phyloP scores from a whole-genome alignment of 2,329 filamentous ascomycete genomes.

The Immersiporthe knoxdaviesiana region DNA sequence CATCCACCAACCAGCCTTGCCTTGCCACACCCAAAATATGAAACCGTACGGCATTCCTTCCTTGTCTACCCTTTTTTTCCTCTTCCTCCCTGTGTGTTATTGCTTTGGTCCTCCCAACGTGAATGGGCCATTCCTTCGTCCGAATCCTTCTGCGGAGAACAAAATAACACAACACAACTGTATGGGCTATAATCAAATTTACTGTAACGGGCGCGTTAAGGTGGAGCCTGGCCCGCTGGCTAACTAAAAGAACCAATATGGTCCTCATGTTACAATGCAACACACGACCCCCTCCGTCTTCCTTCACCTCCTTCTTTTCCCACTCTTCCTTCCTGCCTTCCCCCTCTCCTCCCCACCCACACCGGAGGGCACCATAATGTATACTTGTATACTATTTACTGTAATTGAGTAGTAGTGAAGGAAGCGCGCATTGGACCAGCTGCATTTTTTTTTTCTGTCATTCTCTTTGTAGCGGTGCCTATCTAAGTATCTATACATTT shows the following conservation, averaged over 20 bases:
- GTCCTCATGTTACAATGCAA: not conserved
- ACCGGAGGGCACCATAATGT: not conserved
- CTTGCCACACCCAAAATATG: not conserved
- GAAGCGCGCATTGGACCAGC: not conserved
- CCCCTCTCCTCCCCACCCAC: not conserved
- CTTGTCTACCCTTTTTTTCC: not conserved
- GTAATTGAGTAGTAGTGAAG: not conserved
- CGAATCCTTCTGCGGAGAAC: slow-evolving; percentile 2
- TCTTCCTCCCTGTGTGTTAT: not conserved
- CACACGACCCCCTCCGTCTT: too few species aligned
- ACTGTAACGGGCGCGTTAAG: not conserved
- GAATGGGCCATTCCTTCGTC: not conserved
- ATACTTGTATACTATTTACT: not conserved
- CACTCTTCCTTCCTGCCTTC: not conserved
- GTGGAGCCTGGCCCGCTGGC: too few species aligned
- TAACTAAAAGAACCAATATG: too few species aligned
- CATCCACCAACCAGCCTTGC: not conserved
- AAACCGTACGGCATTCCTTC: not conserved
- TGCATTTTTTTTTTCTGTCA: too few species aligned
- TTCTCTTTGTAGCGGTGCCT: too few species aligned
- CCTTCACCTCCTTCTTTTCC: too few species aligned
- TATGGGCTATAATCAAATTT: not conserved
- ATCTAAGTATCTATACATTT: too few species aligned
- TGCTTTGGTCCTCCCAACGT: not conserved
- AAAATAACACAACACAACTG: not conserved